A percentile compares a stretch with the other conserved stretches of the same genome.
phyloP scores from a whole-genome alignment of 257 asterid species.

The Apocynum venetum region DNA sequence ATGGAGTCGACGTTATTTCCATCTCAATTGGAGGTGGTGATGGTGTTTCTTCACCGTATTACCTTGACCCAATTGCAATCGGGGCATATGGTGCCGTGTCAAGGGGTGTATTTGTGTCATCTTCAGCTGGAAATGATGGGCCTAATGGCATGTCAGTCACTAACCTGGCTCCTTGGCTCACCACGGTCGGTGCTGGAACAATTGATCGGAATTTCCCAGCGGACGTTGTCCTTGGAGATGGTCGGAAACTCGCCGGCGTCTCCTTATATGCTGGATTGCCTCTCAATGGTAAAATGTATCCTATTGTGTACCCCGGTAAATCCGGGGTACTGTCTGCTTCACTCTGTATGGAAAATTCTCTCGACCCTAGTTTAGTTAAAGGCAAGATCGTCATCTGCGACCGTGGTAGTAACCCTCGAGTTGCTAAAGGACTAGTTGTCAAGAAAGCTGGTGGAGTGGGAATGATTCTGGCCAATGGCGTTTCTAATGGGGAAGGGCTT shows the following conservation, averaged over 20 bases:
- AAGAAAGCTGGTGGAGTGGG: constrained; percentile 89
- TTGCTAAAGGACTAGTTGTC: constrained; percentile 85
- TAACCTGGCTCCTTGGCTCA: constrained; percentile 92
- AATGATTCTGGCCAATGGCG: constrained; percentile 88
- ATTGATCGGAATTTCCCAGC: constrained; percentile 91
- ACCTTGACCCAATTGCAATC: constrained; percentile 94
- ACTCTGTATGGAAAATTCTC: constrained; percentile 89
- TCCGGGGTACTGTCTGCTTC: constrained; percentile 80
- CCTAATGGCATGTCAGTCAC: constrained; percentile 96
- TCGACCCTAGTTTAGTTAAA: constrained; percentile 50
- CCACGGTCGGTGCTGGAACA: constrained; percentile 95
- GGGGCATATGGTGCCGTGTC: constrained; percentile 97
- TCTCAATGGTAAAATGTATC: constrained; percentile 66
- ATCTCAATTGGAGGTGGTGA: constrained; percentile 95
- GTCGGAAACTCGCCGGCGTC: constrained; percentile 64
- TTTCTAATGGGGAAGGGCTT: constrained; percentile 84
- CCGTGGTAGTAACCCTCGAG: constrained; percentile 92
- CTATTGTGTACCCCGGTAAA: constrained; percentile 72
- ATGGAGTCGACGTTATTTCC: constrained; percentile 92
- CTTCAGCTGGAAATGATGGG: constrained; percentile 97
- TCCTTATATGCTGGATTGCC: constrained; percentile 80
- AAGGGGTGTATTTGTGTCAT: constrained; percentile 84
- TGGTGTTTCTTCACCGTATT: constrained; percentile 85
- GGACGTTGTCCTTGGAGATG: constrained; percentile 60
- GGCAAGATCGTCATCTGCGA: constrained; percentile 92